Evolutionary conservation across 768 basidiomycete species (phyloP), one percentile per base, ranked within the genome.

Genomic region (Naganishia vaughanmartiniae): DNA sequence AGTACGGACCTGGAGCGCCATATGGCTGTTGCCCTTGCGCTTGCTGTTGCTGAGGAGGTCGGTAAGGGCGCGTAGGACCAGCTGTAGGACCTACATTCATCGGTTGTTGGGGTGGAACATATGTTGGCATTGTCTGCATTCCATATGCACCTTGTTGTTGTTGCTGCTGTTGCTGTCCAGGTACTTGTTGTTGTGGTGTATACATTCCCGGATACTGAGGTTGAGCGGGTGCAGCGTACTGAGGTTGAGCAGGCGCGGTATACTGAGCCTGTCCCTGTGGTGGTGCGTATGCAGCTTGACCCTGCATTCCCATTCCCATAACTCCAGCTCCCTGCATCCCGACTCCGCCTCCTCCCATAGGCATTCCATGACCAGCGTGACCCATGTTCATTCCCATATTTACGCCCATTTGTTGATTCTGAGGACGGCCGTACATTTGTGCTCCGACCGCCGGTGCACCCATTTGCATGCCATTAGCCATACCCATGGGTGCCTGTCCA

Each of bases 381-480:
- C 63, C 63, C 63, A 65, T 66, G 30, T 66, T 66, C 26, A 66
- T 66, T 3, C 48, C 65, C 65, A 66, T 66, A 21, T 42, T 42
- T 14, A 19, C 9, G 2, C 19, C 48, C 24, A 54, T 51, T 51
- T 46, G 36, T 11, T 36, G 54, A 30, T 45, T 21, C 45, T 69
- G 68, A n/a, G 36, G 68, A 12, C 39, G 60, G 9, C 42, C 24
- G 26, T 63, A 63, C 60, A 63, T 34, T 4, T 46, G 60, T 12
- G 26, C 42, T 19, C 31, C 42, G 1, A 26, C 60, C 17, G 34
- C 60, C 6, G 2, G 10, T 12, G 39, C 60, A 36, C 26, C 48
- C 65, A 66, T 66, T 1, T 39, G 24, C 65, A 66, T 54, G 54
- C 48, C 48, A 45, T 51, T 66, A 12, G 45, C 65, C 28, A 42